A percentile compares a stretch with the other conserved stretches of the same genome.
Conservation (phyloP, 441 rosid genomes). For the Gossypium davidsonii region DNA sequence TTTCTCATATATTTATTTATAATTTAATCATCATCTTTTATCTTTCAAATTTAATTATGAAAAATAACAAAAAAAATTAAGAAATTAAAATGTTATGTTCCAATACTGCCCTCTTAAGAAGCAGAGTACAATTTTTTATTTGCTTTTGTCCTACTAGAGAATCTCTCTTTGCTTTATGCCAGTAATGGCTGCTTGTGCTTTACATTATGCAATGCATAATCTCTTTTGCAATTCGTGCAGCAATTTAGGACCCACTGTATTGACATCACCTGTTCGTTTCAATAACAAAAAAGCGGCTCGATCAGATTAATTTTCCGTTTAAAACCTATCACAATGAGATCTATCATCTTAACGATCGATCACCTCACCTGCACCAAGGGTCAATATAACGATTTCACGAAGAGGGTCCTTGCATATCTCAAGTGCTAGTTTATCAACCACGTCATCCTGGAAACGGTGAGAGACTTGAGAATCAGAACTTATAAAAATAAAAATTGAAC, state of each 20-base stretch:
- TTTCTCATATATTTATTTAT: no score
- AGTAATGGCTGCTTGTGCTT: not conserved
- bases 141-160: no score
- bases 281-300: not conserved
- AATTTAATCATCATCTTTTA: no score
- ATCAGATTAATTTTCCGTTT: not conserved
- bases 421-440: conserved; percentile 19
- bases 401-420: conserved; percentile 17
- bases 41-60: no score
- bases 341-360: not conserved
- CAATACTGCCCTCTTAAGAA: no score
- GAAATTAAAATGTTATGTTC: no score
- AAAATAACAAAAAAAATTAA: no score
- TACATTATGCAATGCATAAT: not conserved
- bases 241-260: conserved; percentile 23
- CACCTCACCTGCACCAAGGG: conserved; percentile 25
- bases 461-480: not conserved
- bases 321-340: not conserved
- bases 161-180: not conserved
- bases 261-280: conserved; percentile 22
- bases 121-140: no score
- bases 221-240: conserved; percentile 16
- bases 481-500: no score
- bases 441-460: conserved; percentile 14
- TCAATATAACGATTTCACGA: conserved; percentile 18